Evolutionary conservation across 257 asterid genomes (phyloP), one percentile per base, ranked within the genome.

Genomic region (Petunia secreta): DNA sequence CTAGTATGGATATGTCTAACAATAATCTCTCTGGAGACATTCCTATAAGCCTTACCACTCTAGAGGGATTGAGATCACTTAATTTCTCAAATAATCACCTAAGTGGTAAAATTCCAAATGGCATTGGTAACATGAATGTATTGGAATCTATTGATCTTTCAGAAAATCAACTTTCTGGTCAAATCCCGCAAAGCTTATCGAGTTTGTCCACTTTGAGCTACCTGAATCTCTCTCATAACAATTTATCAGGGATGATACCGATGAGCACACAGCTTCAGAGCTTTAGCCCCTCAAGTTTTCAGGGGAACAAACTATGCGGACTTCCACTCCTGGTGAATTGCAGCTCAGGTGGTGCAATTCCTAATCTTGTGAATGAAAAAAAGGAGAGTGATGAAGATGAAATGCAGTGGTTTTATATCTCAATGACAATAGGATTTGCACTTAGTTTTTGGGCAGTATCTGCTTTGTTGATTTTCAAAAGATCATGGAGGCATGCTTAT

Each of bases 51-150:
- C 0, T 85, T 6, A 80, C 87, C 2, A 38, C 81, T 14, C 84
- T 86, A 1, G 63, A 40, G 34, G 73, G 81, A 14, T 34, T 85
- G 74, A 43, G 46, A 48, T 78, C 82, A 0, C 71, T 85, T 6
- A 81, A 83, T 75, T n/a, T 85, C 5, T 87, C 87, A 5, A 58
- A 66, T n/a, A 87, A 81, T 83, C 77, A 67, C 2, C n/a, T 83
- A 1, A 48, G 53, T 2, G 87, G 88, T 14, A 78, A 63, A 62
- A 78, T 87, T 52, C 88, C 87, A 8, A 41, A 3, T 38, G 59
- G 43, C 6, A 80, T 80, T 48, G 82, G 76, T 36, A 57, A 77
- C 6, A 6, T 80, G 80, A 65, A 65, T 37, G 39, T 36, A 38
- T 4, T 64, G 65, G 71, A 55, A 65, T 80, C 83, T 6, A 15